Base-by-base conservation (phyloP, 108 stramenopile genomes). In the Conticribra guillardii region DNA sequence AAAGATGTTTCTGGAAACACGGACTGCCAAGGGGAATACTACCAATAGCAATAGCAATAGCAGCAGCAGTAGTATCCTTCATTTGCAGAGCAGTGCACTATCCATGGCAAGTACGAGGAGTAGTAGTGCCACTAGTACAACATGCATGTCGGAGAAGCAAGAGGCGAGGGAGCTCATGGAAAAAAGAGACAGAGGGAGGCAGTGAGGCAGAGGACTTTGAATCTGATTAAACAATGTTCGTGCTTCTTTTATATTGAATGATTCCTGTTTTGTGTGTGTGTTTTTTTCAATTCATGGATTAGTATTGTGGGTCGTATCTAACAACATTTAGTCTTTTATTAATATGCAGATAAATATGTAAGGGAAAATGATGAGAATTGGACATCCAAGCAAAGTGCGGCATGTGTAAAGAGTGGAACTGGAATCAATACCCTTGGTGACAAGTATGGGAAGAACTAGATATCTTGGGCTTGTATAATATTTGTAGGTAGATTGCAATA, bases 121-220 rank as follows among this genome's bases (percentile, higher is more conserved):
- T 19, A 34, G 15, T 26, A 21, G 51, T 4, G 2, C 54, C 33
- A 49, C 55, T 7, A 62, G 34, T 1, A 81, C 69, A 60, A 56
- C n/a, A n/a, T n/a, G n/a, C n/a, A n/a, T 89, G 37, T 84, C 84
- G 17, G 87, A 87, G 71, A 88, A 91, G 64, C 85, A 88, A 84
- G 88, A 87, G 77, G 87, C 90, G 30, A 79, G 85, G 19, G 21
- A 71, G 28, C 32, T 87, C 9, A 24, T 76, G 62, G 90, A 91
- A 60, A 87, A 66, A 88, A 88, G 50, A 46, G 69, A 11, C 53
- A 33, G 18, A 29, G 61, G 48, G 87, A 91, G 53, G 75, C 71
- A 51, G 68, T 80, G 16, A 84, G 87, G 4, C 61, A 83, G 59
- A 68, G 70, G 30, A 82, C 69, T 0, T 18, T 55, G 1, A 69